A percentile compares a stretch with the other conserved stretches of the same genome.
These are phyloP conservation scores for Mrakia blollopis DNA, from an alignment of 768 basidiomycete genomes.

Conservation along the genomic window DNA sequence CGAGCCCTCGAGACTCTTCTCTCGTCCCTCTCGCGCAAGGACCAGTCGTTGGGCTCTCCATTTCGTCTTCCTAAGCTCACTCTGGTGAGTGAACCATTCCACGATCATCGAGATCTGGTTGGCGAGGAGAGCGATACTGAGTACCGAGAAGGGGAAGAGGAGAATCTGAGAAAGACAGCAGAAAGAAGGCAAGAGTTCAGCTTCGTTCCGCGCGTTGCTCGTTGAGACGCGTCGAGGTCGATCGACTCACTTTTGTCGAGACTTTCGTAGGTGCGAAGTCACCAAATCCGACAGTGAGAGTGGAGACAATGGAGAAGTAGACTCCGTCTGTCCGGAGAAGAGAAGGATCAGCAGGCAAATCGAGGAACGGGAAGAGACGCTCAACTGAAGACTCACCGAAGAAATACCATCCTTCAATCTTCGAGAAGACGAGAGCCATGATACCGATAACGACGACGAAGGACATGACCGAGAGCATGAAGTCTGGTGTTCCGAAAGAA, in stretches of 20 bases:
- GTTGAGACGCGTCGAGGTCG: no score
- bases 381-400: conserved; percentile 29
- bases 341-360: not conserved
- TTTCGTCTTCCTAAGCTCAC: not conserved
- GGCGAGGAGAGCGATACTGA: conserved; percentile 25
- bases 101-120: conserved; percentile 28
- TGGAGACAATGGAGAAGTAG: conserved; percentile 39
- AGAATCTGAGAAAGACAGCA: conserved; percentile 7
- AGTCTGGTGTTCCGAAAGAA: not conserved
- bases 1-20: not conserved
- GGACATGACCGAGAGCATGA: conserved; percentile 16
- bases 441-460: conserved; percentile 26
- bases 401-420: conserved; percentile 44
- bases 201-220: no score
- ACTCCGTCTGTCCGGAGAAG: conserved; percentile 32
- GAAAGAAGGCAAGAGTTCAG: no score
- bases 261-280: conserved; percentile 37
- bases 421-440: conserved; percentile 37
- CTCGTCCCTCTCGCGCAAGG: conserved; percentile 10
- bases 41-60: conserved; percentile 10
- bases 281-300: conserved; percentile 41
- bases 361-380: not conserved
- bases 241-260: not conserved
- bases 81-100: conserved; percentile 11
- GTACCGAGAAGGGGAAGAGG: conserved; percentile 20